phyloP scores from a whole-genome alignment of 352 stramenopile species.

The Pythium aristosporum region DNA sequence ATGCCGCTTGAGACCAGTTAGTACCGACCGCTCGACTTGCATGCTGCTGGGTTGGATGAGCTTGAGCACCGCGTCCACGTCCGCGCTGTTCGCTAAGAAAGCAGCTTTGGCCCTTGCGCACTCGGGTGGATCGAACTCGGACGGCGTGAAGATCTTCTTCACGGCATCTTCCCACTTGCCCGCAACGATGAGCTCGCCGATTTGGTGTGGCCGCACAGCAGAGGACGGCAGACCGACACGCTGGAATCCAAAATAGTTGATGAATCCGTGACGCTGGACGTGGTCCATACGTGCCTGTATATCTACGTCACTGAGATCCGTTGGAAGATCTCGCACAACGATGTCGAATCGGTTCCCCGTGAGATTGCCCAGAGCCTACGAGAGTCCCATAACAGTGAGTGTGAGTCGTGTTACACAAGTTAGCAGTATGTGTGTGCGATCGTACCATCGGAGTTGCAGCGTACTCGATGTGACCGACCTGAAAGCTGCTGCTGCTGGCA shows the following conservation, averaged over 20 bases:
- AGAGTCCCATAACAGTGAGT: neutral
- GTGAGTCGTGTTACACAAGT: neutral
- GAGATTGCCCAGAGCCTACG: conserved; percentile 44
- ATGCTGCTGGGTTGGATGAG: conserved; percentile 40
- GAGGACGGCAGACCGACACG: conserved; percentile 54
- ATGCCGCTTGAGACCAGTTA: conserved; percentile 65
- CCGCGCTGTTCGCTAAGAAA: conserved; percentile 45
- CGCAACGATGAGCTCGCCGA: conserved; percentile 66
- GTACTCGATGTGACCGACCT: conserved; percentile 56
- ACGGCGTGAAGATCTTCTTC: conserved; percentile 43
- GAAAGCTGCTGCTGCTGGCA: conserved; percentile 20
- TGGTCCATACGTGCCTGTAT: conserved; percentile 31
- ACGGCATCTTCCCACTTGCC: conserved; percentile 57
- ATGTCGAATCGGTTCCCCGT: conserved; percentile 73
- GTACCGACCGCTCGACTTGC: conserved; percentile 51
- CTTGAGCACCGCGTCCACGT: conserved; percentile 56
- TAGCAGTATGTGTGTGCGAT: neutral
- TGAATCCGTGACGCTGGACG: conserved; percentile 44
- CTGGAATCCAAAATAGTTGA: conserved; percentile 87
- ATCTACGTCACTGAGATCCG: conserved; percentile 10
- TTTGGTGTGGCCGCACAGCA: conserved; percentile 58
- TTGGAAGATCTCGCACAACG: conserved; percentile 38
- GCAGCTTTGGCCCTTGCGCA: conserved; percentile 38
- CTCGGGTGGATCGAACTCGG: conserved; percentile 37
- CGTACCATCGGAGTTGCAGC: conserved; percentile 46